These are phyloP conservation scores for Acanthamoeba triangularis DNA, from an alignment of 208 protist species.

Conservation along the genomic window DNA sequence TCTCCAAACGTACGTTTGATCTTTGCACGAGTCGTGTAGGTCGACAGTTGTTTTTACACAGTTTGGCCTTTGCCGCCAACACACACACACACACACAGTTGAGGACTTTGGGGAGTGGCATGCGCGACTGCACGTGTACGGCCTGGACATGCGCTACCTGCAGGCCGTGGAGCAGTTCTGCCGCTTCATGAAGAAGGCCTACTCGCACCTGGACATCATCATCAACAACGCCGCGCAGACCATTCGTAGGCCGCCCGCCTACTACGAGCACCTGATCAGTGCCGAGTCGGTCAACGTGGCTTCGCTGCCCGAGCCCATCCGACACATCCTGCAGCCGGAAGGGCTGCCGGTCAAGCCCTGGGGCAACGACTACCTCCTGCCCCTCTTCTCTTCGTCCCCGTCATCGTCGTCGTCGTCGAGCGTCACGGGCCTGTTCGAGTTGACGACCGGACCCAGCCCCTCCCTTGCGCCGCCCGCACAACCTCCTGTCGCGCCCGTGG, in stretches of 20 bases:
- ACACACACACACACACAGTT: conserved; percentile 82
- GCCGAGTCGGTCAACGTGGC: conserved; percentile 82
- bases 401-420: not conserved
- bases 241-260: conserved; percentile 93
- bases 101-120: conserved; percentile 95
- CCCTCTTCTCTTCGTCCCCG: conserved; percentile 32
- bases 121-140: conserved; percentile 95
- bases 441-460: not conserved
- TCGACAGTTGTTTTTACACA: not conserved
- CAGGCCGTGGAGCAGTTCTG: conserved; percentile 96
- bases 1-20: conserved; percentile 77
- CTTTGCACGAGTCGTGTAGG: conserved; percentile 90
- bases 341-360: conserved; percentile 23
- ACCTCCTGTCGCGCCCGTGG: not conserved
- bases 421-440: not conserved
- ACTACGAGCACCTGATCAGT: conserved; percentile 95
- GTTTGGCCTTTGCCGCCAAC: conserved; percentile 79
- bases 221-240: conserved; percentile 66
- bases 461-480: no score
- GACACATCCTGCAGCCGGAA: conserved; percentile 62
- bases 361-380: conserved; percentile 58
- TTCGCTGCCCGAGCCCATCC: conserved; percentile 63
- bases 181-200: conserved; percentile 85
- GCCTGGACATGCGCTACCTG: conserved; percentile 96
- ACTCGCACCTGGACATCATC: conserved; percentile 31